phyloP scores from a whole-genome alignment of 176 grass and related monocot species.

The Bromus sterilis region DNA sequence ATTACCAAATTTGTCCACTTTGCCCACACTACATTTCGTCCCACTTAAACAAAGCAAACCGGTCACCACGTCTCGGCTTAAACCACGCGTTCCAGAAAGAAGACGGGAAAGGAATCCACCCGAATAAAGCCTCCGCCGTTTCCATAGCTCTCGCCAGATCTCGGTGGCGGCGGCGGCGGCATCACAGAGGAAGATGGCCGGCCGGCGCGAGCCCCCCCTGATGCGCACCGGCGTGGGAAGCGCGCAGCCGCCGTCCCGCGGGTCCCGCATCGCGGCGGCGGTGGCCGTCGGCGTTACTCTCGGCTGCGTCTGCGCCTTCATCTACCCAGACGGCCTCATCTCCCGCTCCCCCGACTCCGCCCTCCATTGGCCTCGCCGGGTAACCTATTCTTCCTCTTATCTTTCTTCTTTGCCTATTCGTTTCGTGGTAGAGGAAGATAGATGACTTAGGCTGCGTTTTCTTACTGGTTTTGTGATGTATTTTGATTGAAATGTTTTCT shows the following conservation, averaged over 20 bases:
- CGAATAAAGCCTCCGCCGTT: background rate
- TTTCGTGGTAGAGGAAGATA: background rate
- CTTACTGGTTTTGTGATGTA: background rate
- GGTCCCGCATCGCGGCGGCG: constrained; percentile 68
- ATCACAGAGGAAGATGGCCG: constrained; percentile 39
- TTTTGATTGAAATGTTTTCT: background rate
- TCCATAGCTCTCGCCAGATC: constrained; percentile 3
- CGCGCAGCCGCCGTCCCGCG: constrained; percentile 54
- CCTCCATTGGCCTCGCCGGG: constrained; percentile 39
- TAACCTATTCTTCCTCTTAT: background rate
- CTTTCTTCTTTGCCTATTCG: background rate
- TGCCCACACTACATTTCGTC: background rate
- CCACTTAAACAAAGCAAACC: constrained; percentile 5
- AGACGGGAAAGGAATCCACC: background rate
- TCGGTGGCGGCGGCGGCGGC: background rate
- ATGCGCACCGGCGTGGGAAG: constrained; percentile 33
- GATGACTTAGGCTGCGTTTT: no score
- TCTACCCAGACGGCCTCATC: constrained; percentile 91
- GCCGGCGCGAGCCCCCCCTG: constrained; percentile 66
- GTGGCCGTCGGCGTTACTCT: constrained; percentile 65
- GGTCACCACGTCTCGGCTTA: constrained; percentile 4
- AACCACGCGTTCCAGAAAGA: background rate
- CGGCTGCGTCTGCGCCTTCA: constrained; percentile 71
- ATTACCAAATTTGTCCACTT: background rate
- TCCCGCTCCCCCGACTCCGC: constrained; percentile 24